Base-by-base conservation (phyloP, 306 rosid species). In the Trichosanthes truncata region DNA sequence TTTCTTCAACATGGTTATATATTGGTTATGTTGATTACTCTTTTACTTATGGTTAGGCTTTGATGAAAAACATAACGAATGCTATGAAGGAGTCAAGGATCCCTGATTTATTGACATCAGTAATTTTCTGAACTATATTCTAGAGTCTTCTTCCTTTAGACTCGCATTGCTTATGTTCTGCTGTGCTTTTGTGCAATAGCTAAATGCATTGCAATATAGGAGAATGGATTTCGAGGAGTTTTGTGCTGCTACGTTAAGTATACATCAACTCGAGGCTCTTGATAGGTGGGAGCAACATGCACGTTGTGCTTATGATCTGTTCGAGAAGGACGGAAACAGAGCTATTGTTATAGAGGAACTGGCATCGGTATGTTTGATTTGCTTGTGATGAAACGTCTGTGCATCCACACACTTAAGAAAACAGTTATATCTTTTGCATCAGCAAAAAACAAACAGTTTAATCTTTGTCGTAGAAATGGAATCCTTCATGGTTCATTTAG, bases 281-380 rank as follows among this genome's bases (percentile, higher is more conserved):
- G 90, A 85, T 20, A 84, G 85, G 78, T 88, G 94, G 90, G 94
- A 88, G 82, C 92, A 90, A 81, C 94, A 88, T 81, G 89, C 90
- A 1, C 87, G 94, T 48, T 81, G 87, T 80, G 94, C 90, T 80
- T 88, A 85, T 81, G 90, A 90, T 78, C 86, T 85, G 68, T 87
- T 88, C 66, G 94, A 90, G 83, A 88, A 87, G 81, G 89, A 88
- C 71, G 92, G 90, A 48, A 90, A 88, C 85, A 83, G 89, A 66
- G 86, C 94, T 57, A 87, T 90, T 65, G 84, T 90, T 76, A 88
- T 88, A 29, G 92, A 86, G 72, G 92, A 90, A 78, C 85, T 88
- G 65, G 92, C 92, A 80, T 87, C 94, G 90, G 94, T 90, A 88
- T 53, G 94, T 61, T 80, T 74, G 78, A 65, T 84, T 71, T 25